These are phyloP conservation scores for Pholiota adiposa DNA, from an alignment of 1,284 basidiomycete genomes.

Conservation along the genomic window DNA sequence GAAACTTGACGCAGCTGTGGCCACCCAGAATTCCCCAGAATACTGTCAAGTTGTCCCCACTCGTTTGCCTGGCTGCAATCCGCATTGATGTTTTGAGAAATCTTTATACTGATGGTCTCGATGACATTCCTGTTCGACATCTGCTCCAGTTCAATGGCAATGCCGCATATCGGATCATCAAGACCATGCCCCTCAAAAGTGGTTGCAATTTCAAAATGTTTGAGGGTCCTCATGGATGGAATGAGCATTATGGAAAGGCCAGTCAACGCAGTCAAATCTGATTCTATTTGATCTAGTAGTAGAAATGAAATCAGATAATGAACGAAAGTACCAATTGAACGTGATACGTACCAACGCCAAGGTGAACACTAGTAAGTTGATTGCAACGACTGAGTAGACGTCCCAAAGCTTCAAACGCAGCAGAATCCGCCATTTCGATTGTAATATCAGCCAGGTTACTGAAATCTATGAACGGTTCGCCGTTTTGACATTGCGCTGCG, in stretches of 20 bases:
- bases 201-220: background rate
- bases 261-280: background rate
- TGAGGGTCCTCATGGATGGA: conserved; percentile 8
- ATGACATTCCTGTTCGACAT: conserved; percentile 10
- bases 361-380: conserved; percentile 6
- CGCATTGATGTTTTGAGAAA: conserved; percentile 1
- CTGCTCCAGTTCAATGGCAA: conserved; percentile 8
- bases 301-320: background rate
- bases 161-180: conserved; percentile 9
- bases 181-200: background rate
- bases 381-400: background rate
- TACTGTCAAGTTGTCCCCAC: conserved; percentile 13
- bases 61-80: conserved; percentile 9
- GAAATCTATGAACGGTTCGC: conserved; percentile 7
- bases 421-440: background rate
- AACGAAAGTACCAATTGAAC: too few relatives aligned
- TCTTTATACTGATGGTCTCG: conserved; percentile 4
- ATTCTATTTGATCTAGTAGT: background rate
- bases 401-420: background rate
- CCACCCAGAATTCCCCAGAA: conserved; percentile 13
- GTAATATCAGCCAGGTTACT: background rate
- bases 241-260: conserved; percentile 1
- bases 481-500: background rate
- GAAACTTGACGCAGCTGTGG: conserved; percentile 7
- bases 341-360: background rate